Evolutionary conservation across 495 filamentous ascomycete genomes (phyloP), one percentile per base, ranked within the genome.

Genomic region (Penicillium odoratum): DNA sequence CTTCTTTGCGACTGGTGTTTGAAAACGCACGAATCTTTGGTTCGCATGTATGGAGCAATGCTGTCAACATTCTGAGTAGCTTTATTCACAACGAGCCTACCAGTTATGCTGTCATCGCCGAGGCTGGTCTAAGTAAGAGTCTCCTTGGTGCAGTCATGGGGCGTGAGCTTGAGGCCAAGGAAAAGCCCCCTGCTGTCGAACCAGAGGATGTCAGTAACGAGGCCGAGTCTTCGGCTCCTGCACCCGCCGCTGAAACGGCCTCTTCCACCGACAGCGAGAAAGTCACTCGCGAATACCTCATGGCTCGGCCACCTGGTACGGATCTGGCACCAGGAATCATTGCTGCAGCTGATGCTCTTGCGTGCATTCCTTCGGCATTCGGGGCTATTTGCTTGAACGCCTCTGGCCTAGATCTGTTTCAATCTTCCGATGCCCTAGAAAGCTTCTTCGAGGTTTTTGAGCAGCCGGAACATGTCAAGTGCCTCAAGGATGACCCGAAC

Each of bases 1-100:
- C 77, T 21, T 90, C 86, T 30, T 78, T 99, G 30, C 86, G 89
- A 34, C 78, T 84, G 36, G 91, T 97, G n/a, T 89, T 97, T 53
- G 81, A 85, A 53, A 88, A 96, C 57, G 85, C 85, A 28, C 70
- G 72, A 13, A 76, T 89, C 15, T 99, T 91, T 68, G 95, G 95
- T 43, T 91, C 92, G 11, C 85, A 89, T 61, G 90, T 97, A 15
- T 99, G 95, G 95, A 95, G 91, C 54, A 89, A 89, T 66, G 88
- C 91, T 16, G 89, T 94, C 55, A 89, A 87, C 60, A 92, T 98
- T 61, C 79, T 98, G 29, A 93, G 89, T 71, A 93, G 88, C 65
- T 98, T 98, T 77, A 96, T 99, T 57, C 95, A 99, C 72, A 97
- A 98, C 67, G 95, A 99, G 64, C 95, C 95, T 3, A 98, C 95